Conservation (phyloP, 352 stramenopile species). For the Globisporangium ultimum region DNA sequence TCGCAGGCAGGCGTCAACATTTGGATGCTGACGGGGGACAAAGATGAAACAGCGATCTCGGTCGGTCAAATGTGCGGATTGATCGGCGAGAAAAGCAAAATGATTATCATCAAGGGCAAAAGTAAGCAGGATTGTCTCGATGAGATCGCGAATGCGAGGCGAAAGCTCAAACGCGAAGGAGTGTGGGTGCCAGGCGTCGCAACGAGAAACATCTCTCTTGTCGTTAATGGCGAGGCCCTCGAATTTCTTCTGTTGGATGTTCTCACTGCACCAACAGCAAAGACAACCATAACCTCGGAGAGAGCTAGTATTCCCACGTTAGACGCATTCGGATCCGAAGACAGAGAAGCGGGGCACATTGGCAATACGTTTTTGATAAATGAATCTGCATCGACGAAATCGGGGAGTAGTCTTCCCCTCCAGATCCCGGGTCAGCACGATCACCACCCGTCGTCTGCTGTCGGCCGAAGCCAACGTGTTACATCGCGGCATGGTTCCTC, state of each 20-base stretch:
- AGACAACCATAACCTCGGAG: slow-evolving; percentile 10
- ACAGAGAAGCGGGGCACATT: slow-evolving; percentile 9
- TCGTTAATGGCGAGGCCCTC: slow-evolving; percentile 81
- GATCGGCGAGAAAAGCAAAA: slow-evolving; percentile 70
- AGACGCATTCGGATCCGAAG: slow-evolving; percentile 22
- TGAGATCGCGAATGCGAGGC: slow-evolving; percentile 68
- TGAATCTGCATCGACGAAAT: slow-evolving; percentile 54
- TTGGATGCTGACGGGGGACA: slow-evolving; percentile 99
- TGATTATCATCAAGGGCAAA: slow-evolving; percentile 83
- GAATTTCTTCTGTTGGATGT: slow-evolving; percentile 63
- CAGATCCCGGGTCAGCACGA: slow-evolving; percentile 16
- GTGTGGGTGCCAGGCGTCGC: slow-evolving; percentile 75
- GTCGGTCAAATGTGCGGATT: slow-evolving; percentile 97
- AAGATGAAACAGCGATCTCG: slow-evolving; percentile 98
- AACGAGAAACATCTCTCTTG: slow-evolving; percentile 69
- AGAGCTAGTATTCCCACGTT: slow-evolving; percentile 12
- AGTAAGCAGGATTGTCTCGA: slow-evolving; percentile 76
- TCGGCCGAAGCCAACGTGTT: slow-evolving; percentile 14
- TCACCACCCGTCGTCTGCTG: slow-evolving; percentile 4
- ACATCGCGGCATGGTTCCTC: slow-evolving; percentile 38
- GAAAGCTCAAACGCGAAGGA: slow-evolving; percentile 74
- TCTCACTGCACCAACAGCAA: slow-evolving; percentile 10
- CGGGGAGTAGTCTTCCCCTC: slow-evolving; percentile 33
- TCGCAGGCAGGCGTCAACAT: slow-evolving; percentile 96
- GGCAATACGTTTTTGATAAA: slow-evolving; percentile 17